Percentiles rank a stretch among this genome's conserved stretches.
These are phyloP conservation scores for Plasmodium fragile DNA, from an alignment of 169 alveolate species.

Conservation along the genomic window DNA sequence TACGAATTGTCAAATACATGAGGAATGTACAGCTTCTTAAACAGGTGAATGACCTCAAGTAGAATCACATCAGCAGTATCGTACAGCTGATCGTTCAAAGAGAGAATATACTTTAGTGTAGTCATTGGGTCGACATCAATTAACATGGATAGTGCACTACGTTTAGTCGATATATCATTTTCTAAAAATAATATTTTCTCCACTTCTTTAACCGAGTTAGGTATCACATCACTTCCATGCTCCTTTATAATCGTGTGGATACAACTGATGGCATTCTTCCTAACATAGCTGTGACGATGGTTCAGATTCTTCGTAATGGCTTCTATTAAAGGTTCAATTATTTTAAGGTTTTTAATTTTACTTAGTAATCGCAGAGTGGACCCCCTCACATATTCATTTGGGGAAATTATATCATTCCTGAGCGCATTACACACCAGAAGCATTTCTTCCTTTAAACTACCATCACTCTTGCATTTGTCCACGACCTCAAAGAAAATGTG, in stretches of 20 bases:
- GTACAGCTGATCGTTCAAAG: conserved; percentile 79
- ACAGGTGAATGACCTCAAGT: conserved; percentile 88
- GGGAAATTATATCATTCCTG: conserved; percentile 95
- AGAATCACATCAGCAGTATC: conserved; percentile 89
- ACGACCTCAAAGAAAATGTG: conserved; percentile 96
- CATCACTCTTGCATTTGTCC: conserved; percentile 95
- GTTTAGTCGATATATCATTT: conserved; percentile 92
- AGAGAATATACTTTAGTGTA: conserved; percentile 90
- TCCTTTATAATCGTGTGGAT: conserved; percentile 90
- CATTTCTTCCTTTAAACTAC: conserved; percentile 96
- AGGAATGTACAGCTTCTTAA: conserved; percentile 85
- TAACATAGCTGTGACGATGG: conserved; percentile 95
- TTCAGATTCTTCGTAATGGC: conserved; percentile 93
- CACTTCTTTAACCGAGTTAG: conserved; percentile 87
- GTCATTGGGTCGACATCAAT: conserved; percentile 90
- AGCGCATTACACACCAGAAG: conserved; percentile 96
- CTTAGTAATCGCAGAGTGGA: conserved; percentile 95
- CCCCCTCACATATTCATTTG: conserved; percentile 97
- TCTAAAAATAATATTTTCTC: conserved; percentile 89
- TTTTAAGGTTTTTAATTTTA: conserved; percentile 91
- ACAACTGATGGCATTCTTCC: conserved; percentile 95
- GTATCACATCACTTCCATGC: conserved; percentile 93
- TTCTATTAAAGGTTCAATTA: conserved; percentile 93
- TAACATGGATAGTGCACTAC: conserved; percentile 93
- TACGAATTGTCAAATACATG: conserved; percentile 77